Base-by-base conservation (phyloP, 352 stramenopile genomes). In the Phytophthora crassamura region DNA sequence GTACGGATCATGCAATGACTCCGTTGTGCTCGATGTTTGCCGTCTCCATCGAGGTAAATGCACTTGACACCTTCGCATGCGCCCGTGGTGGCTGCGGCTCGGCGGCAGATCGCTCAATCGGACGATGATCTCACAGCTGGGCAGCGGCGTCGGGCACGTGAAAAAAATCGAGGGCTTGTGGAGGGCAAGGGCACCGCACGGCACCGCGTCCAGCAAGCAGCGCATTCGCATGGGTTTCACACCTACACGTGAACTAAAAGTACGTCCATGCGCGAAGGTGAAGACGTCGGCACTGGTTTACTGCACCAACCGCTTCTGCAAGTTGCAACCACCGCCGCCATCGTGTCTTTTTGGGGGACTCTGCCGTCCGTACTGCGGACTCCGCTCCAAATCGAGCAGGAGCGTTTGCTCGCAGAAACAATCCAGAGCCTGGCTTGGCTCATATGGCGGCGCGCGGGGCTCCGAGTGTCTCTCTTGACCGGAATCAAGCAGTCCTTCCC, bases 341-440 rank as follows among this genome's bases (percentile, higher is more conserved):
- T 25, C 22, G 22, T 25, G 22, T 25, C 22, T 25, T 25, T 25
- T 25, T 25, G 22, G 22, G 22, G 22, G 22, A 25, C 43, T 22
- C 43, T 46, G 42, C 38, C 41, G 20, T 53, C 11, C 22, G 14
- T 25, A 38, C 51, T 8, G 36, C 16, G 15, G 14, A 55, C 64
- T n/a, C n/a, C n/a, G 8, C 22, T 39, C 43, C 45, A 74, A 74
- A 74, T 74, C 65, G 52, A 64, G 48, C 46, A 61, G 49, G 65
- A 74, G 33, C 43, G 18, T 7, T 48, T 49, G 18, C 10, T 48
- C 56, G 33, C 65, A 74, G 60, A 74, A 74, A 74, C 59, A 74
- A 74, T 74, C 59, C 65, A 69, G 65, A 62, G 14, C 46, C 18
- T 8, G 46, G 30, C 58, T 65, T 59, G 58, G 47, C 52, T 39